Conservation (phyloP, 2,329 filamentous ascomycete species). For the Aspergillus hiratsukae region DNA sequence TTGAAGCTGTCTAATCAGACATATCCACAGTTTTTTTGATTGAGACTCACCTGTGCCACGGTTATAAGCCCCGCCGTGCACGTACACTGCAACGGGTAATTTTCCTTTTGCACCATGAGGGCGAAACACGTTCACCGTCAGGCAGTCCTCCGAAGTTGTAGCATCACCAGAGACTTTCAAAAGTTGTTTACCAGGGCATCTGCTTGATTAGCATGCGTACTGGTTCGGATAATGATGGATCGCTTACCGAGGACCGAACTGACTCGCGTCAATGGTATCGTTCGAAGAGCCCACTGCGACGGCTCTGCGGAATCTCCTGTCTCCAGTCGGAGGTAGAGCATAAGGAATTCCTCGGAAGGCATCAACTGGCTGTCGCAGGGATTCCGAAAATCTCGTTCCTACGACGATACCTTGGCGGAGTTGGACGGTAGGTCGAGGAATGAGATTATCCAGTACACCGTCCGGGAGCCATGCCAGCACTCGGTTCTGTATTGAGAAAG, state of each 20-base stretch:
- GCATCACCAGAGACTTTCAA: constrained; percentile 44
- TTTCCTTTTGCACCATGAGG: constrained; percentile 22
- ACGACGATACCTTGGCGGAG: constrained; percentile 29
- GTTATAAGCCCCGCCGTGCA: constrained; percentile 41
- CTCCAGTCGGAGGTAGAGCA: constrained; percentile 43
- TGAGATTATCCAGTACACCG: neutral
- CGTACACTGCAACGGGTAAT: constrained; percentile 39
- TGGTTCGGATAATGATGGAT: neutral
- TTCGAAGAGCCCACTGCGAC: constrained; percentile 20
- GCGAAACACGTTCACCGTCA: constrained; percentile 40
- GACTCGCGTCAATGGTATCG: constrained; percentile 32
- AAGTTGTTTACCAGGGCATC: constrained; percentile 43
- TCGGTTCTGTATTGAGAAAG: neutral
- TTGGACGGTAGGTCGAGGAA: neutral
- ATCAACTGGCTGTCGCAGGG: constrained; percentile 26
- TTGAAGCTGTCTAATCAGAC: constrained; percentile 13
- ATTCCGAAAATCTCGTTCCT: constrained; percentile 21
- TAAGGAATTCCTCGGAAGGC: constrained; percentile 50
- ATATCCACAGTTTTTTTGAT: constrained; percentile 4
- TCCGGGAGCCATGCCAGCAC: neutral
- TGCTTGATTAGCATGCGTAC: neutral
- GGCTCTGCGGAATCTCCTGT: constrained; percentile 44
- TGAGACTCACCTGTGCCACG: constrained; percentile 22
- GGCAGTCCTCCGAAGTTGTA: constrained; percentile 45
- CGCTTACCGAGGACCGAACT: constrained; percentile 24